phyloP scores from a whole-genome alignment of 768 basidiomycete species.

The Suillus bovinus region DNA sequence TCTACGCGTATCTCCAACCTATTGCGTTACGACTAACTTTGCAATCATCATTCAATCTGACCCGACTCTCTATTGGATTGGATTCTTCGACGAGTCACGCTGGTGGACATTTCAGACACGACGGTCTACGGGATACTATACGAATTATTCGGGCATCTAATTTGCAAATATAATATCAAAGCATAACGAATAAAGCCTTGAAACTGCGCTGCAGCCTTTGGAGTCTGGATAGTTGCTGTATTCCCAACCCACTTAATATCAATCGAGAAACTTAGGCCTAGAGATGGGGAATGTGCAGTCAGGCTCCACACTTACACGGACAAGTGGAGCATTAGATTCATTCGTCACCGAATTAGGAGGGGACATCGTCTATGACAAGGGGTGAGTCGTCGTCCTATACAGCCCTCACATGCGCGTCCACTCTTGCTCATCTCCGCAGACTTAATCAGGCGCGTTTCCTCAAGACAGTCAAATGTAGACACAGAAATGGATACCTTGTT shows the following conservation, averaged over 20 bases:
- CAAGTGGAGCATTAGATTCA: constrained; percentile 82
- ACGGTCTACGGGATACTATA: not conserved
- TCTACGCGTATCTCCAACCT: not conserved
- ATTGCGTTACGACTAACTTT: not conserved
- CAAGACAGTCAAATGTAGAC: constrained; percentile 88
- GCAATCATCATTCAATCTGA: not conserved
- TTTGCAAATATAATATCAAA: not conserved
- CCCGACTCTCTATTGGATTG: not conserved
- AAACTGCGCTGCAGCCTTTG: not conserved
- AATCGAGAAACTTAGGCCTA: not conserved
- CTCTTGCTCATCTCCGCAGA: constrained; percentile 13
- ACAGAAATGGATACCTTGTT: constrained; percentile 80
- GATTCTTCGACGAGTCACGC: not conserved
- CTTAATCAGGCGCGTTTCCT: constrained; percentile 38
- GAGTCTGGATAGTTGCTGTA: not conserved
- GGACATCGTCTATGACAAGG: constrained; percentile 91
- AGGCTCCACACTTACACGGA: constrained; percentile 66
- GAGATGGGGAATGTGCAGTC: constrained; percentile 83
- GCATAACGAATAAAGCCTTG: not conserved
- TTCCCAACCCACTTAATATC: not conserved
- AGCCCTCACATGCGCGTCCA: not conserved
- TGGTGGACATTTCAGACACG: not conserved
- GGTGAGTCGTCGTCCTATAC: constrained; percentile 45
- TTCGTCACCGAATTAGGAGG: constrained; percentile 86
- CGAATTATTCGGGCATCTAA: not conserved